Percentiles rank a stretch among this genome's conserved stretches.
Conservation (phyloP, 306 rosid species). For the Vigna radiata region DNA sequence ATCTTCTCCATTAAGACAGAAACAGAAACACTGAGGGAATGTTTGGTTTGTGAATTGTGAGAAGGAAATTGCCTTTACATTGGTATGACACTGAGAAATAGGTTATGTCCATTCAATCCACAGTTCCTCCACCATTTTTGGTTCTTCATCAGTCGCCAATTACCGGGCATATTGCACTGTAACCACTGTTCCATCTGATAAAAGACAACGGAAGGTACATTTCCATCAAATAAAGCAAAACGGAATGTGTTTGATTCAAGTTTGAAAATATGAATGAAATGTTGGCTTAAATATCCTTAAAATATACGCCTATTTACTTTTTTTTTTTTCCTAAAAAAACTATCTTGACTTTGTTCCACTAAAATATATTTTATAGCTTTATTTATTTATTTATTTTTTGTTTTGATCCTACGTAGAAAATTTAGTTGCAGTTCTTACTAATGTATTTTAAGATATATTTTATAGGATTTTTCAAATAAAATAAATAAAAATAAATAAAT, state of each 20-base stretch:
- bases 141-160: background rate
- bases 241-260: background rate
- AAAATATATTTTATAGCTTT: too few relatives aligned
- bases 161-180: background rate
- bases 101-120: slow-evolving; percentile 6
- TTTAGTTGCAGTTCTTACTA: too few relatives aligned
- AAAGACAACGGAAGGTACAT: background rate
- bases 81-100: background rate
- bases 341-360: too few relatives aligned
- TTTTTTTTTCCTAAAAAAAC: too few relatives aligned
- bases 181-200: background rate
- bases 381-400: too few relatives aligned
- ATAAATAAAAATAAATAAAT: too few relatives aligned
- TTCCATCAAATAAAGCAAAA: background rate
- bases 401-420: too few relatives aligned
- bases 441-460: too few relatives aligned
- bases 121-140: slow-evolving; percentile 1
- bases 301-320: too few relatives aligned
- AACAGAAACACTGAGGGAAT: background rate
- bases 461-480: too few relatives aligned
- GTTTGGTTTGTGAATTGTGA: background rate
- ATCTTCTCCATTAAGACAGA: slow-evolving; percentile 51
- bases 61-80: background rate
- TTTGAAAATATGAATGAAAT: background rate
- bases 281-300: too few relatives aligned